phyloP scores from a whole-genome alignment of 2,329 filamentous ascomycete genomes.

The Mariannaea sp. region DNA sequence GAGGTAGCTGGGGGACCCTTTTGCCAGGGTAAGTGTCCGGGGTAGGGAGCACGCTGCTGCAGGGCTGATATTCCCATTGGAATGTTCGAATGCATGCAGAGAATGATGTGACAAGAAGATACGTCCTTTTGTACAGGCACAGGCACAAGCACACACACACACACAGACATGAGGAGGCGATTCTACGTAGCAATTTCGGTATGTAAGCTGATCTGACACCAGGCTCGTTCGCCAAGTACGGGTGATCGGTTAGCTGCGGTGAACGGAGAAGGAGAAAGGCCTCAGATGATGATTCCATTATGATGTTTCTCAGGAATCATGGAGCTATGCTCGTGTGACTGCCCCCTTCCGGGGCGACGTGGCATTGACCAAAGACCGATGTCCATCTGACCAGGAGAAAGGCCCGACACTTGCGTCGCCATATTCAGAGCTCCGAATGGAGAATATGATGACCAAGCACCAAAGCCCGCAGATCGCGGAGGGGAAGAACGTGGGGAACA shows the following conservation, averaged over 20 bases:
- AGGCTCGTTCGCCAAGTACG: not conserved
- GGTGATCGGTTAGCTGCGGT: constrained; percentile 13
- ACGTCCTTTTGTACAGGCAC: too few species aligned
- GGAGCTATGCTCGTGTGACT: constrained; percentile 7
- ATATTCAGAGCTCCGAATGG: not conserved
- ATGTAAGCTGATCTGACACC: too few species aligned
- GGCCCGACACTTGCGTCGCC: not conserved
- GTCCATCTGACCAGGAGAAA: constrained; percentile 15
- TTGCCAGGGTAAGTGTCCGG: constrained; percentile 2
- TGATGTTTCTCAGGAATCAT: not conserved
- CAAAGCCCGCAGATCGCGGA: not conserved
- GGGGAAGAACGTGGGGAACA: constrained; percentile 8
- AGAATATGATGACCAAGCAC: too few species aligned
- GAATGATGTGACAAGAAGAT: constrained; percentile 21
- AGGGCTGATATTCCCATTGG: constrained; percentile 16
- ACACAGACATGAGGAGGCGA: too few species aligned
- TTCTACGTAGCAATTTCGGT: too few species aligned
- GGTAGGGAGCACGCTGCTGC: constrained; percentile 19
- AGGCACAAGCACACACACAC: too few species aligned
- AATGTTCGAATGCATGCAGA: constrained; percentile 24
- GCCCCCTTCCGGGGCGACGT: not conserved
- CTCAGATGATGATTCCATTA: constrained; percentile 19
- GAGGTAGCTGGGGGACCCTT: not conserved
- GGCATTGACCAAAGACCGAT: not conserved
- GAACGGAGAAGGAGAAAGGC: not conserved